phyloP scores from a whole-genome alignment of 495 filamentous ascomycete genomes.

The Xylaria curta region DNA sequence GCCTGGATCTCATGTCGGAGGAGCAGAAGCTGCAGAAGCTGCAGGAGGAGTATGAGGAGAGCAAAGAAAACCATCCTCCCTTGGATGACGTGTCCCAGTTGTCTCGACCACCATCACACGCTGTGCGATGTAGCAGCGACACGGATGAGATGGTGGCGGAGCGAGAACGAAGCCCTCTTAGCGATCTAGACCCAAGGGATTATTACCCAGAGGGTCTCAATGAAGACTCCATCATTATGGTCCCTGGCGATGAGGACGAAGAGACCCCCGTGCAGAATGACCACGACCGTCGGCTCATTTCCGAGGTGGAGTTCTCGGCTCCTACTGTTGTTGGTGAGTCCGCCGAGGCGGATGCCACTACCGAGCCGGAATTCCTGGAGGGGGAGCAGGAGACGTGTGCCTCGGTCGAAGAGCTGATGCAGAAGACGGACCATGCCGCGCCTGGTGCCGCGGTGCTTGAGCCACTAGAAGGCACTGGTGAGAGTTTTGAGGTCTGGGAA shows the following conservation, averaged over 20 bases:
- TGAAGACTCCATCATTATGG: constrained; percentile 62
- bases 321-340: constrained; percentile 44
- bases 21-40: constrained; percentile 64
- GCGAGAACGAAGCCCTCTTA: constrained; percentile 69
- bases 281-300: constrained; percentile 42
- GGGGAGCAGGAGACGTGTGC: constrained; percentile 35
- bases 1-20: constrained; percentile 81
- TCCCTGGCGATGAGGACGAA: constrained; percentile 64
- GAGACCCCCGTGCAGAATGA: constrained; percentile 26
- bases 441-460: constrained; percentile 53
- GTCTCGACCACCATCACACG: constrained; percentile 35
- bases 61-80: constrained; percentile 92
- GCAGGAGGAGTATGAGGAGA: constrained; percentile 62
- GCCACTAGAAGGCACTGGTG: constrained; percentile 58
- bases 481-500: constrained; percentile 70
- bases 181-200: constrained; percentile 72
- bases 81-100: constrained; percentile 63
- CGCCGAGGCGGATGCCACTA: background rate
- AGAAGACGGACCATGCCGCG: constrained; percentile 43
- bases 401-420: constrained; percentile 57
- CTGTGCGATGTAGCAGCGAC: constrained; percentile 21
- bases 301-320: constrained; percentile 35
- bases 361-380: background rate
- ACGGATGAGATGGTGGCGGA: constrained; percentile 53
- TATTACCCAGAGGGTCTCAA: constrained; percentile 75